phyloP scores from a whole-genome alignment of 73 alveolate species.

The Paramecium tetraurelia region DNA sequence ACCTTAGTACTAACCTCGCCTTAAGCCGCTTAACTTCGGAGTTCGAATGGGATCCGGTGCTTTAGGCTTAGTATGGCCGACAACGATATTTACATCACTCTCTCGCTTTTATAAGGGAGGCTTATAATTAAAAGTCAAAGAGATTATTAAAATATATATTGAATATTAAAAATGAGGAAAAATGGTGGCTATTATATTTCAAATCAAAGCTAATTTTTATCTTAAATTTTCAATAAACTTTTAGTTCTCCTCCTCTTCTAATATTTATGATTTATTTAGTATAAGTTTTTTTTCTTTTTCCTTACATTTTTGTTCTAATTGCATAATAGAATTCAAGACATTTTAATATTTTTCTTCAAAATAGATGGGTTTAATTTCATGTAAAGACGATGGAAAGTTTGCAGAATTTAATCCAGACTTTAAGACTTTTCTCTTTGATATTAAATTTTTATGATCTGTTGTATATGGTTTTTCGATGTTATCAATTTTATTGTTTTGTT shows the following conservation, averaged over 20 bases:
- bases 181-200: background rate
- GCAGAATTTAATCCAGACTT: background rate
- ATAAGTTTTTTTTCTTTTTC: background rate
- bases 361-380: background rate
- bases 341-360: background rate
- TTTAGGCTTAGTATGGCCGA: constrained; percentile 99
- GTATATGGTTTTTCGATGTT: background rate
- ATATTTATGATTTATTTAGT: background rate
- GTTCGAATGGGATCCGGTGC: constrained; percentile 99
- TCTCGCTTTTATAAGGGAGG: background rate
- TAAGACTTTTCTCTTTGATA: background rate
- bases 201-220: background rate
- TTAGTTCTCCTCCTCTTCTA: background rate
- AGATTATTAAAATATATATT: background rate
- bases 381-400: background rate
- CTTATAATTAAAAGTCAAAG: background rate
- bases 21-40: constrained; percentile 99
- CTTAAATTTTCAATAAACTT: background rate
- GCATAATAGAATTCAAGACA: background rate
- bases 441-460: background rate
- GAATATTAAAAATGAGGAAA: background rate
- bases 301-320: background rate
- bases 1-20: constrained; percentile 98
- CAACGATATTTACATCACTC: constrained; percentile 58
- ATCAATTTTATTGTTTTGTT: background rate